Percentiles rank a stretch among this genome's conserved stretches.
Conservation (phyloP, 768 basidiomycete species). For the Hydnum rufescens region DNA sequence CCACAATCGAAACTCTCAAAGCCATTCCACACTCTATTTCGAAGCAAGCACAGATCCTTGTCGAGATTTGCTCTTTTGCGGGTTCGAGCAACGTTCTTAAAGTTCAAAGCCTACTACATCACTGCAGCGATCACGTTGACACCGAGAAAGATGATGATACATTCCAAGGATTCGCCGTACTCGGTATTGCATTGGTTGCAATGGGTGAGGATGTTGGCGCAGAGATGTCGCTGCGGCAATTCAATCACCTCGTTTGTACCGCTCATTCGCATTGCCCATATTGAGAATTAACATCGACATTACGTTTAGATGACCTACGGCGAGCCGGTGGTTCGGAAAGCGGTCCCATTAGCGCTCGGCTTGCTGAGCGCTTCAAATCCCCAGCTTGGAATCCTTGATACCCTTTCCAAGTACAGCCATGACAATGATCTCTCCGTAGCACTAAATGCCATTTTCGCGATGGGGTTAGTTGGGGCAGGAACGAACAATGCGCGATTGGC, state of each 20-base stretch:
- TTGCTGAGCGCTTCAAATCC: constrained; percentile 93
- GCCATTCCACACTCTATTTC: constrained; percentile 86
- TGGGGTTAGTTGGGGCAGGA: constrained; percentile 95
- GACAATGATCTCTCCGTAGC: constrained; percentile 96
- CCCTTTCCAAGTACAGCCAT: constrained; percentile 95
- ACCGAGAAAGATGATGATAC: constrained; percentile 43
- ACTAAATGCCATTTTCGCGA: constrained; percentile 91
- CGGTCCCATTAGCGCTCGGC: constrained; percentile 86
- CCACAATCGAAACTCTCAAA: constrained; percentile 81
- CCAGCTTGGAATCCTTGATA: constrained; percentile 83
- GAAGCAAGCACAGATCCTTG: constrained; percentile 75
- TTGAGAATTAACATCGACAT: not conserved
- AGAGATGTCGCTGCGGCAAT: constrained; percentile 92
- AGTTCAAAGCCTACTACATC: constrained; percentile 78
- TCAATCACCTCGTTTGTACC: constrained; percentile 75
- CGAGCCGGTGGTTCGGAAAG: constrained; percentile 76
- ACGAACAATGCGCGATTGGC: constrained; percentile 97
- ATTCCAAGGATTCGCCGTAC: constrained; percentile 80
- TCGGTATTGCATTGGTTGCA: constrained; percentile 83
- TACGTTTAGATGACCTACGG: constrained; percentile 88
- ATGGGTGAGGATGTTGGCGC: constrained; percentile 98
- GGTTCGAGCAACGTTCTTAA: constrained; percentile 91
- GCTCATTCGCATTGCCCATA: not conserved
- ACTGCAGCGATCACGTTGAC: constrained; percentile 82
- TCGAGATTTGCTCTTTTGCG: constrained; percentile 85